Conservation (phyloP, 352 stramenopile genomes). For the Pythium apleroticum region DNA sequence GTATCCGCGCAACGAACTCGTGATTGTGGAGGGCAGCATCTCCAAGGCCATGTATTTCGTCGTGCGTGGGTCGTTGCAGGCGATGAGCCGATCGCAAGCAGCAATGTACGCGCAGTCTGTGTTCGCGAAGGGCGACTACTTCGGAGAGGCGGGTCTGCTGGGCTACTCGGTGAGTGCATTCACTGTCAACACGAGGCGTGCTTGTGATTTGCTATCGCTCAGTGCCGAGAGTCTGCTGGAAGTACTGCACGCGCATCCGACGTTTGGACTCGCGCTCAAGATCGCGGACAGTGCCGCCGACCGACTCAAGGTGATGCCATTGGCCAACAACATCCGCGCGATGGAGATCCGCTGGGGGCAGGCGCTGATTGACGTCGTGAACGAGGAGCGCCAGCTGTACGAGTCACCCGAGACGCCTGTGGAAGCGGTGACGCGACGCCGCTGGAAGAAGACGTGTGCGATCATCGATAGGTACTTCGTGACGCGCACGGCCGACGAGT, state of each 20-base stretch:
- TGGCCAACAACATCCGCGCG: conserved; percentile 14
- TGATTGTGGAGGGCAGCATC: conserved; percentile 65
- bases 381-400: conserved; percentile 30
- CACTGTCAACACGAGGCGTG: conserved; percentile 48
- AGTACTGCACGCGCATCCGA: conserved; percentile 42
- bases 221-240: conserved; percentile 39
- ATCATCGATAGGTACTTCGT: conserved; percentile 33
- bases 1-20: conserved; percentile 55
- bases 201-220: conserved; percentile 61
- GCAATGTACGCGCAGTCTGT: conserved; percentile 23
- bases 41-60: conserved; percentile 74
- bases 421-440: background rate
- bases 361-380: conserved; percentile 35
- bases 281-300: conserved; percentile 35
- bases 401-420: background rate
- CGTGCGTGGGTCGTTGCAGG: conserved; percentile 45
- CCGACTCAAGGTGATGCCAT: conserved; percentile 19
- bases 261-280: conserved; percentile 42
- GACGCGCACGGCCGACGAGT: conserved; percentile 32
- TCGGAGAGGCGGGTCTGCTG: conserved; percentile 57
- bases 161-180: conserved; percentile 48
- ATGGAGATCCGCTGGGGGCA: conserved; percentile 50
- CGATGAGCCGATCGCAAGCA: conserved; percentile 32
- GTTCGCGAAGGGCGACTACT: conserved; percentile 57
- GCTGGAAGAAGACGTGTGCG: conserved; percentile 30